Percentiles rank a stretch among this genome's conserved stretches.
These are phyloP conservation scores for Stygiomarasmius scandens DNA, from an alignment of 1,284 basidiomycete species.

Conservation along the genomic window DNA sequence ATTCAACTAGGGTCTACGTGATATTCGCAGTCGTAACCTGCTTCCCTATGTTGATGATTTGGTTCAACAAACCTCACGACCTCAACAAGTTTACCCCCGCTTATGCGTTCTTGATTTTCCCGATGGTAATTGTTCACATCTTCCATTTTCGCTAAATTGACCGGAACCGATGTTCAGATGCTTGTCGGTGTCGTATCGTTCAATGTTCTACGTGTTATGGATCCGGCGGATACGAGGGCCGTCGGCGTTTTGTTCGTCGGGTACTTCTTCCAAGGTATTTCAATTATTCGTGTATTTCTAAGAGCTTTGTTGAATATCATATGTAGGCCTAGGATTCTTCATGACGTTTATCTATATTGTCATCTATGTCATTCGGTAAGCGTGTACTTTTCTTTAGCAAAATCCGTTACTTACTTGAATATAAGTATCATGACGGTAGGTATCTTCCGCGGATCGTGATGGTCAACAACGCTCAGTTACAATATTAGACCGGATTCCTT, in stretches of 20 bases:
- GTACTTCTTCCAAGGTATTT: slow-evolving; percentile 51
- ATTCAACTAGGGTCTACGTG: slow-evolving; percentile 42
- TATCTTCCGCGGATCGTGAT: neutral
- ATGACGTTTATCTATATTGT: slow-evolving; percentile 55
- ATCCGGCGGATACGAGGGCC: slow-evolving; percentile 34
- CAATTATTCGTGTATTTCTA: neutral
- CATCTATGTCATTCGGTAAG: slow-evolving; percentile 45
- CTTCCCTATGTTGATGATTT: slow-evolving; percentile 52
- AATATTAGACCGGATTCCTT: slow-evolving; percentile 45
- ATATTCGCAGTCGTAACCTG: slow-evolving; percentile 39
- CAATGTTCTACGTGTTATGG: slow-evolving; percentile 44
- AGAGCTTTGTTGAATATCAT: slow-evolving; percentile 7
- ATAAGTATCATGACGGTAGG: slow-evolving; percentile 42
- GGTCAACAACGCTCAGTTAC: neutral
- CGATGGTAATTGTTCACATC: slow-evolving; percentile 35
- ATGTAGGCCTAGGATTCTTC: slow-evolving; percentile 46
- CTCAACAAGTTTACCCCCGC: slow-evolving; percentile 46
- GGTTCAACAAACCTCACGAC: slow-evolving; percentile 52
- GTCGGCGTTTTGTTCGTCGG: slow-evolving; percentile 45
- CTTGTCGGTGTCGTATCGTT: slow-evolving; percentile 49
- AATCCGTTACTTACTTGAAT: slow-evolving; percentile 13
- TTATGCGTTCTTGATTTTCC: slow-evolving; percentile 52
- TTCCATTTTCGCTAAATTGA: neutral
- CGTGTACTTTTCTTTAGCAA: slow-evolving; percentile 21
- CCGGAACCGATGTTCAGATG: slow-evolving; percentile 35